These are phyloP conservation scores for Dothidotthia symphoricarpi DNA, from an alignment of 2,329 filamentous ascomycete genomes.

Conservation along the genomic window DNA sequence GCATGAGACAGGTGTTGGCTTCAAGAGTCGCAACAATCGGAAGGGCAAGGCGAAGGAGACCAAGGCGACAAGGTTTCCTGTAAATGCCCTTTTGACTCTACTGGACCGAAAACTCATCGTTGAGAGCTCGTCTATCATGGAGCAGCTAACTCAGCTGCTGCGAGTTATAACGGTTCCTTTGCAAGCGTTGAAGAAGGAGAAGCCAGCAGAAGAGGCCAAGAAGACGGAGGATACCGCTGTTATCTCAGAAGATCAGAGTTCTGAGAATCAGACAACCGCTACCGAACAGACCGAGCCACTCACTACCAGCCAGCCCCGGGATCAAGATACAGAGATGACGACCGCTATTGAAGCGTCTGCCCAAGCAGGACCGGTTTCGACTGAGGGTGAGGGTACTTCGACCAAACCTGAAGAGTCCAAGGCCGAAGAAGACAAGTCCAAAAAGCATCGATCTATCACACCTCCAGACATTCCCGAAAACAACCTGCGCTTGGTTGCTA, in stretches of 20 bases:
- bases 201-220: slow-evolving; percentile 50
- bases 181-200: slow-evolving; percentile 79
- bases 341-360: slow-evolving; percentile 31
- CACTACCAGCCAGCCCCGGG: slow-evolving; percentile 6
- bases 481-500: slow-evolving; percentile 91
- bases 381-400: slow-evolving; percentile 20
- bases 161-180: slow-evolving; percentile 87
- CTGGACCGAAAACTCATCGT: slow-evolving; percentile 94
- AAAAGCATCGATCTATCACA: slow-evolving; percentile 64
- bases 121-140: slow-evolving; percentile 97
- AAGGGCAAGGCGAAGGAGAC: slow-evolving; percentile 88
- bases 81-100: slow-evolving; percentile 85
- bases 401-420: slow-evolving; percentile 40
- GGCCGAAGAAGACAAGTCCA: slow-evolving; percentile 35
- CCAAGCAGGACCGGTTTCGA: slow-evolving; percentile 25
- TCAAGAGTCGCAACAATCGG: slow-evolving; percentile 73
- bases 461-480: slow-evolving; percentile 83
- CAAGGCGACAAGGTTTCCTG: slow-evolving; percentile 80
- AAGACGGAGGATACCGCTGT: slow-evolving; percentile 22
- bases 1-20: slow-evolving; percentile 74
- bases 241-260: slow-evolving; percentile 21
- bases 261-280: slow-evolving; percentile 19
- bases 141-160: slow-evolving; percentile 80
- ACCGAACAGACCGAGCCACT: slow-evolving; percentile 9
- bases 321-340: slow-evolving; percentile 39